Conservation (phyloP, 2,329 filamentous ascomycete species). For the Calonectria pseudoturangicola region DNA sequence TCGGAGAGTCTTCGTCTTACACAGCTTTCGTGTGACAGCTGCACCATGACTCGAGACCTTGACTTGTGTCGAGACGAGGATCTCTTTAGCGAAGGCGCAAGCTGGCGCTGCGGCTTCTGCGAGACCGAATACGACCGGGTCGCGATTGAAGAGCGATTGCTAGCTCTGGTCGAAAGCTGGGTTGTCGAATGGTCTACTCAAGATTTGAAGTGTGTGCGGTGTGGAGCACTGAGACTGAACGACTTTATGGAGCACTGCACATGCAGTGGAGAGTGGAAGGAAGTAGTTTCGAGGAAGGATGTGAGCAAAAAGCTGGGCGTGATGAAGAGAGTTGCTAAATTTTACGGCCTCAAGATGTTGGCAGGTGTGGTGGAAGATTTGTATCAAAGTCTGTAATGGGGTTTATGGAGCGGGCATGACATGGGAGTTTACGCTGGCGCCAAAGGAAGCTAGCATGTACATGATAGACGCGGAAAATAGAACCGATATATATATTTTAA, state of each 20-base stretch:
- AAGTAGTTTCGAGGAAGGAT: constrained; percentile 80
- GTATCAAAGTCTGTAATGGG: constrained; percentile 64
- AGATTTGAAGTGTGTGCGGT: constrained; percentile 86
- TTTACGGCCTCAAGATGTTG: constrained; percentile 89
- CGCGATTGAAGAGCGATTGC: constrained; percentile 87
- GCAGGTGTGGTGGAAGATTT: constrained; percentile 82
- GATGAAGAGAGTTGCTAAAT: constrained; percentile 83
- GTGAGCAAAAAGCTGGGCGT: constrained; percentile 80
- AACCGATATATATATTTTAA: constrained; percentile 17
- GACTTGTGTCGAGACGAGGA: constrained; percentile 95
- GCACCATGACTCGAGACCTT: constrained; percentile 90
- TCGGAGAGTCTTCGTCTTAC: constrained; percentile 82
- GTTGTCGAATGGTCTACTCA: constrained; percentile 90
- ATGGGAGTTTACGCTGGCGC: constrained; percentile 47
- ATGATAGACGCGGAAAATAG: constrained; percentile 25
- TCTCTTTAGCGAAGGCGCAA: constrained; percentile 72
- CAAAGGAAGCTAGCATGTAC: constrained; percentile 19
- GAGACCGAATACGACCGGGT: constrained; percentile 84
- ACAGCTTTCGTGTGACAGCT: constrained; percentile 91
- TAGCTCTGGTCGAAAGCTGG: constrained; percentile 84
- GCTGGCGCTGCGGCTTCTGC: constrained; percentile 88
- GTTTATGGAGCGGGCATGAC: constrained; percentile 41
- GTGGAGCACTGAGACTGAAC: constrained; percentile 85
- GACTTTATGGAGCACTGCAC: constrained; percentile 98
- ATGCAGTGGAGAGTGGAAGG: constrained; percentile 90